phyloP scores from a whole-genome alignment of 768 basidiomycete species.

The Omphalotus guepiniiformis region DNA sequence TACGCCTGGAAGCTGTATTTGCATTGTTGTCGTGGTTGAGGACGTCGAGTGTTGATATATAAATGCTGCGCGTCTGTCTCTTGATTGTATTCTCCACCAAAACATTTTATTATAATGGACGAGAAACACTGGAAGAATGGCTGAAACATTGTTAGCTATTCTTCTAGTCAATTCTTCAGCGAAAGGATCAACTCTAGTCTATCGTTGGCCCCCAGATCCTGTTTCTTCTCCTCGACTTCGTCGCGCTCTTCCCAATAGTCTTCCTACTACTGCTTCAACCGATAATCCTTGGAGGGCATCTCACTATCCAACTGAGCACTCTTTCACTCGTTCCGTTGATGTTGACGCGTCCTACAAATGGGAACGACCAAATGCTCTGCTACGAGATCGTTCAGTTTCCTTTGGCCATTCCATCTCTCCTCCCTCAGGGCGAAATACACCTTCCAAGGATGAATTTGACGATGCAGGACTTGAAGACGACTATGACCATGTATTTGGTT shows the following conservation, averaged over 20 bases:
- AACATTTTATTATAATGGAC: no score
- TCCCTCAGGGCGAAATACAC: conserved; percentile 48
- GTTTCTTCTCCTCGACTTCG: conserved; percentile 60
- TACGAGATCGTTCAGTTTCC: conserved; percentile 48
- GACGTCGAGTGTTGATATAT: no score
- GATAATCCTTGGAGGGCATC: conserved; percentile 30
- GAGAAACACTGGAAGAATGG: conserved; percentile 41
- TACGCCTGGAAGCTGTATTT: no score
- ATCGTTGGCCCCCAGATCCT: conserved; percentile 81
- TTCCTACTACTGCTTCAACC: conserved; percentile 64
- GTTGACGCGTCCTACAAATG: conserved; percentile 55
- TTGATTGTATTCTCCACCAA: no score
- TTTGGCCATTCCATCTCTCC: conserved; percentile 43
- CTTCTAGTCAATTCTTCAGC: conserved; percentile 83
- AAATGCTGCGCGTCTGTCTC: no score
- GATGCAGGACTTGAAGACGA: conserved; percentile 29
- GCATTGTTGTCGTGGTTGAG: no score
- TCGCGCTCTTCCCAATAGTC: conserved; percentile 55
- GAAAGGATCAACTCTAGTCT: conserved; percentile 74
- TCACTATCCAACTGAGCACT: background rate
- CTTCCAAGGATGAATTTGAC: conserved; percentile 39
- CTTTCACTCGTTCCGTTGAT: background rate
- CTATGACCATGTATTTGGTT: conserved; percentile 74
- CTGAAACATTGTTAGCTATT: conserved; percentile 75
- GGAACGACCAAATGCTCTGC: conserved; percentile 44